phyloP scores from a whole-genome alignment of 106 monocot genomes.

The Acanthochlamys bracteata region DNA sequence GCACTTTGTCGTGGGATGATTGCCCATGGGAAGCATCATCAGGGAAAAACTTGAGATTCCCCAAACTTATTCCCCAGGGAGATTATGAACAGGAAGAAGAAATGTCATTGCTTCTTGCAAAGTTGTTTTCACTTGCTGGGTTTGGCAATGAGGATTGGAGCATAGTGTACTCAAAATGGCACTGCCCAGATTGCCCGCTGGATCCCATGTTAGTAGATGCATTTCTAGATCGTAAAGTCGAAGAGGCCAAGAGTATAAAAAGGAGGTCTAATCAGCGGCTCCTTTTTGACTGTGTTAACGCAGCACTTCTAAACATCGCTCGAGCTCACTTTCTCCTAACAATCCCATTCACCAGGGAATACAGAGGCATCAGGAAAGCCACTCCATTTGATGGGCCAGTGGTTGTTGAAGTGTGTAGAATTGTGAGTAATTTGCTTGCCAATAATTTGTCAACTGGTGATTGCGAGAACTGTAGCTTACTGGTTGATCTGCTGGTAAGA shows the following conservation, averaged over 20 bases:
- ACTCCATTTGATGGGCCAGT: conserved; percentile 6
- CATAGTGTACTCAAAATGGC: conserved; percentile 35
- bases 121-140: conserved; percentile 50
- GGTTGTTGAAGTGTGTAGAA: conserved; percentile 30
- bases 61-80: conserved; percentile 12
- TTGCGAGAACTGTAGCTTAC: conserved; percentile 11
- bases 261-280: conserved; percentile 63
- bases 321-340: conserved; percentile 7
- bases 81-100: conserved; percentile 40
- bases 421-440: conserved; percentile 37
- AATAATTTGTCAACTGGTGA: conserved; percentile 3
- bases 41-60: conserved; percentile 11
- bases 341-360: conserved; percentile 18
- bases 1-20: conserved; percentile 47
- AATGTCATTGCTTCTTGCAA: conserved; percentile 37
- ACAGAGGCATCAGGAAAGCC: background rate
- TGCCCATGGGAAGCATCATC: conserved; percentile 12
- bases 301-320: conserved; percentile 42
- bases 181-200: conserved; percentile 56
- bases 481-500: conserved; percentile 27
- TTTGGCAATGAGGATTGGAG: conserved; percentile 24
- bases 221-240: conserved; percentile 45
- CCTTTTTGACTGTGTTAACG: conserved; percentile 78
- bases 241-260: conserved; percentile 48
- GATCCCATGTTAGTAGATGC: conserved; percentile 49